Conservation (phyloP, 352 stramenopile species). For the Phytophthora foliorum region DNA sequence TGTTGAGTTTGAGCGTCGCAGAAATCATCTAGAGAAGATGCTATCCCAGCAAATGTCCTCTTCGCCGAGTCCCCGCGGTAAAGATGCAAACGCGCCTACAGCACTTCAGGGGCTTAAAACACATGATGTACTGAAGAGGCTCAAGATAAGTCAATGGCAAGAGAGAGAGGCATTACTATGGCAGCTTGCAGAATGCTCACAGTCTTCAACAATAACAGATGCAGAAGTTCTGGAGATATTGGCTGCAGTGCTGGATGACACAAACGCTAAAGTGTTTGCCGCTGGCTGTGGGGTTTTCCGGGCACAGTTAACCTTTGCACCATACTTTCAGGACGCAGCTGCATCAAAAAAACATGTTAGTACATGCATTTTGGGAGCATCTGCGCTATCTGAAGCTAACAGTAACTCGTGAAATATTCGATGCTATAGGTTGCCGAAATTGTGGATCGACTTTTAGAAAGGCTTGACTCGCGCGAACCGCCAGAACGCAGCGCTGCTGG, state of each 20-base stretch:
- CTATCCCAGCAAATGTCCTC: conserved; percentile 14
- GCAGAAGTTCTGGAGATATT: conserved; percentile 14
- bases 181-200: conserved; percentile 11
- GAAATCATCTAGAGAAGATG: conserved; percentile 15
- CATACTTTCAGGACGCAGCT: conserved; percentile 25
- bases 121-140: conserved; percentile 1
- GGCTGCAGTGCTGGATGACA: conserved; percentile 15
- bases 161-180: conserved; percentile 21
- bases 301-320: conserved; percentile 4
- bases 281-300: conserved; percentile 27
- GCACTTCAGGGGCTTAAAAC: neutral
- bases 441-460: conserved; percentile 13
- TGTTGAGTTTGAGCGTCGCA: conserved; percentile 19
- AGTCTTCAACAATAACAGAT: neutral
- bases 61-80: neutral
- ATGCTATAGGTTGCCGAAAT: conserved; percentile 20
- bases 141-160: conserved; percentile 2
- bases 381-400: neutral
- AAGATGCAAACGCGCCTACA: neutral
- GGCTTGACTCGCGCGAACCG: conserved; percentile 15
- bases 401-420: neutral
- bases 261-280: conserved; percentile 23
- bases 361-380: neutral
- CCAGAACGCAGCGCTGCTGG: conserved; percentile 21
- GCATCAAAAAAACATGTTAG: conserved; percentile 24